phyloP scores from a whole-genome alignment of 805 yeast genomes.

The Ogataea philodendri region DNA sequence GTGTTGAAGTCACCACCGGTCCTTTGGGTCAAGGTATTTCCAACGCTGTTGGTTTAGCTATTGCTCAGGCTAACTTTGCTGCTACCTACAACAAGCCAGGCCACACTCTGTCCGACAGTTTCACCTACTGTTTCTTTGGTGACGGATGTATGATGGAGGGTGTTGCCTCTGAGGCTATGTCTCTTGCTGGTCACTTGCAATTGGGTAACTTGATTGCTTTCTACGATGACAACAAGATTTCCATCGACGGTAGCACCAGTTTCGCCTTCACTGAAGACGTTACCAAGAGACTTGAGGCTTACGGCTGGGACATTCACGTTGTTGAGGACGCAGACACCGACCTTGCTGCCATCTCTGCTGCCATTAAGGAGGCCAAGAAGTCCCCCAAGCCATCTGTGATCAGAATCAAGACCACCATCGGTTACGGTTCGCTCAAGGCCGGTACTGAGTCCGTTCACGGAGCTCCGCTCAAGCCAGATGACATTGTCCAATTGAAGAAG shows the following conservation, averaged over 20 bases:
- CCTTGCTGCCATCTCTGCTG: conserved; percentile 61
- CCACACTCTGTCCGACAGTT: conserved; percentile 66
- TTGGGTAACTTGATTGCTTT: conserved; percentile 90
- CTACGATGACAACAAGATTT: conserved; percentile 95
- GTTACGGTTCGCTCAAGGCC: conserved; percentile 80
- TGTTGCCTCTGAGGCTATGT: conserved; percentile 89
- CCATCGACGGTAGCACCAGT: conserved; percentile 91
- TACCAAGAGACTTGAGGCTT: conserved; percentile 75
- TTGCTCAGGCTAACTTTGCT: conserved; percentile 89
- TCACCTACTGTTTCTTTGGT: conserved; percentile 81
- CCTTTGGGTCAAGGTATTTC: conserved; percentile 98
- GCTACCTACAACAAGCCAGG: conserved; percentile 92
- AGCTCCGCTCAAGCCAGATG: conserved; percentile 92
- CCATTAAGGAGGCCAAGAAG: conserved; percentile 78
- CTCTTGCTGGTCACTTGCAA: conserved; percentile 94
- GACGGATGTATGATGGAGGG: conserved; percentile 99
- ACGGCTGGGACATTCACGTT: conserved; percentile 87
- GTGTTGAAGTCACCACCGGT: conserved; percentile 97
- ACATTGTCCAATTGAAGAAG: conserved; percentile 79
- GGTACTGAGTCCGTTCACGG: conserved; percentile 97
- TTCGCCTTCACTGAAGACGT: conserved; percentile 95
- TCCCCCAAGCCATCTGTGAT: conserved; percentile 87
- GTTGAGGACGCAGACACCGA: conserved; percentile 83
- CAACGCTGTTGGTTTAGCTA: conserved; percentile 94
- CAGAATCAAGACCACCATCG: conserved; percentile 87